These are phyloP conservation scores for Leccinum ochraceum DNA, from an alignment of 768 basidiomycete species.

Conservation along the genomic window DNA sequence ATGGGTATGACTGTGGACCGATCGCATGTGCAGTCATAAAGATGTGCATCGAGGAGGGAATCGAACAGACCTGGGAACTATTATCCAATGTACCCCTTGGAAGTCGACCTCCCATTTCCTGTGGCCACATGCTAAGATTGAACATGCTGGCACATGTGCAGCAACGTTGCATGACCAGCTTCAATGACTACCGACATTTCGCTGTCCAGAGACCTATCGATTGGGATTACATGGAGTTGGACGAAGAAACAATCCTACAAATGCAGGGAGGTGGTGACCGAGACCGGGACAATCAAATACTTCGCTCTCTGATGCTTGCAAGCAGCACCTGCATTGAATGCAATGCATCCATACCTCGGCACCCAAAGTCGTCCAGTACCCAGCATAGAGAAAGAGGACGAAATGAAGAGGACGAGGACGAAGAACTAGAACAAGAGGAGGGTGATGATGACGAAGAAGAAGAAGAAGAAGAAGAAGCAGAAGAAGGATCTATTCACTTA, in stretches of 20 bases:
- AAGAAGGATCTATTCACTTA: not conserved
- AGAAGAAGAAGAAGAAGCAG: no score
- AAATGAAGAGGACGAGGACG: not conserved
- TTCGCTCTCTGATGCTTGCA: not conserved
- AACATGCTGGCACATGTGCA: not conserved
- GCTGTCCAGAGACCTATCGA: not conserved
- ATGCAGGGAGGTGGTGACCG: not conserved
- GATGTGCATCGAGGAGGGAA: not conserved
- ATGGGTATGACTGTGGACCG: conserved; percentile 13
- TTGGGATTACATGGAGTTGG: not conserved
- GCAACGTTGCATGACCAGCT: not conserved
- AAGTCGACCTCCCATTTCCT: not conserved
- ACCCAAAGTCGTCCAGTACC: not conserved
- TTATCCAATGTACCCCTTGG: not conserved
- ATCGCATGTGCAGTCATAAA: not conserved
- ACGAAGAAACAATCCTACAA: not conserved
- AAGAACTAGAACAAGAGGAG: no score
- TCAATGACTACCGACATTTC: conserved; percentile 2
- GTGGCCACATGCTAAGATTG: not conserved
- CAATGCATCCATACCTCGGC: not conserved
- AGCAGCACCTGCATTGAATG: not conserved
- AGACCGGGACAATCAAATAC: not conserved
- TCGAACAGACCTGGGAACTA: not conserved
- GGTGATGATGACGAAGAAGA: not conserved
- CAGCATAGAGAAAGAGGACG: no score